A percentile compares a stretch with the other conserved stretches of the same genome.
These are phyloP conservation scores for Salix udensis DNA, from an alignment of 345 rosid species.

Conservation along the genomic window DNA sequence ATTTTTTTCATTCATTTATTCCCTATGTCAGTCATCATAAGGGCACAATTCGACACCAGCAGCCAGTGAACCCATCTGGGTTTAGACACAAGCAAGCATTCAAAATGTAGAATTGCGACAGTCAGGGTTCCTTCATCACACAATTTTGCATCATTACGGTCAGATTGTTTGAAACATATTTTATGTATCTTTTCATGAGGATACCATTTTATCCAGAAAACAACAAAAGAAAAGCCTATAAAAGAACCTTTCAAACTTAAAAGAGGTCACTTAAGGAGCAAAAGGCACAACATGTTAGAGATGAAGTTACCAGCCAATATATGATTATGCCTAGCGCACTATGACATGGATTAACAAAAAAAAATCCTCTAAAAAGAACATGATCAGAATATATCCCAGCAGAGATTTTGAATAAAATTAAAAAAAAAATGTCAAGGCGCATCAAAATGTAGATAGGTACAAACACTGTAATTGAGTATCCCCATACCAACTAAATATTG, in stretches of 20 bases:
- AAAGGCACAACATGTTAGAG: too few species aligned
- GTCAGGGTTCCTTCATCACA: background rate
- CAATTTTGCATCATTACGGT: too few species aligned
- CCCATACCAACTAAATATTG: background rate
- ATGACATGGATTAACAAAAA: background rate
- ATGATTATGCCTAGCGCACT: background rate
- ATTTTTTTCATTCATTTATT: background rate
- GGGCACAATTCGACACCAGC: too few species aligned
- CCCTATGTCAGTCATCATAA: background rate
- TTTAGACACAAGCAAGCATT: background rate
- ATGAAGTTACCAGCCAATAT: too few species aligned
- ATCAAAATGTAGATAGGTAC: background rate
- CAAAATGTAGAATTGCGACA: background rate
- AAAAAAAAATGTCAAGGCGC: background rate
- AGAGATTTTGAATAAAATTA: background rate
- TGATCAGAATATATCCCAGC: background rate
- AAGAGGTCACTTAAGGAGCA: background rate
- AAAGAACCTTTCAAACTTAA: background rate
- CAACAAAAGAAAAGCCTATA: background rate
- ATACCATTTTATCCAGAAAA: background rate
- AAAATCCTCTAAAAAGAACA: background rate
- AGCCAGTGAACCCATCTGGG: background rate
- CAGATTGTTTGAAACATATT: too few species aligned
- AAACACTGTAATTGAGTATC: background rate
- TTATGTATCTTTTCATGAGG: background rate